Percentiles rank a stretch among this genome's conserved stretches.
Conservation (phyloP, 352 stramenopile genomes). For the Globisporangium megalacanthum region DNA sequence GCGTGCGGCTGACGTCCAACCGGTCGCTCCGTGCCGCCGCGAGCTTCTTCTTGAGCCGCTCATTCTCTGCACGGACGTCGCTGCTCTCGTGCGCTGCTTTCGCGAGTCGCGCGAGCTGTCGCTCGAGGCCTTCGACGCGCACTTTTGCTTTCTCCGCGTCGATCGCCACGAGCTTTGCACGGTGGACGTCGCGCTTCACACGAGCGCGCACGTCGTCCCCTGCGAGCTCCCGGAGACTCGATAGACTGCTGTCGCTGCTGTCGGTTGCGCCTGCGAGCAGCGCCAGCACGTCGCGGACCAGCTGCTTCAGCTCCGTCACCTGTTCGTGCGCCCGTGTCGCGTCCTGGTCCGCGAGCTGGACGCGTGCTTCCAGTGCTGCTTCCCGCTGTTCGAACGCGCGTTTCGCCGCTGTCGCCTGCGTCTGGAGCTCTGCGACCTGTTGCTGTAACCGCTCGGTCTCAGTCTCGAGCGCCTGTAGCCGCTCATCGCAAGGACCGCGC, state of each 20-base stretch:
- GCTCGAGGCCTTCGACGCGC: conserved; percentile 27
- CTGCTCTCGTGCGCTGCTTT: conserved; percentile 44
- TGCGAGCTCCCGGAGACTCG: not conserved
- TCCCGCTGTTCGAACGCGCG: conserved; percentile 25
- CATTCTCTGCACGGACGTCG: conserved; percentile 49
- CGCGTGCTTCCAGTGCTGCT: conserved; percentile 19
- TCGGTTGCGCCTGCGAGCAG: conserved; percentile 21
- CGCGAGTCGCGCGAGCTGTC: conserved; percentile 32
- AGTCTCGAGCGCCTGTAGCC: conserved; percentile 19
- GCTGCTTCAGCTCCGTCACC: conserved; percentile 17
- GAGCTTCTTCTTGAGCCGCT: conserved; percentile 55
- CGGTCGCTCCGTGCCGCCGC: conserved; percentile 32
- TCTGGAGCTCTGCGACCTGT: conserved; percentile 11
- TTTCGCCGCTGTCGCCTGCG: conserved; percentile 19
- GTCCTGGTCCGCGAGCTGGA: conserved; percentile 18
- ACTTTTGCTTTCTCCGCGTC: conserved; percentile 22
- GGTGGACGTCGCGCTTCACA: conserved; percentile 30
- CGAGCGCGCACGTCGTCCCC: conserved; percentile 25
- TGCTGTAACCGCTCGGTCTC: conserved; percentile 17
- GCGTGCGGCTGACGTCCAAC: conserved; percentile 15
- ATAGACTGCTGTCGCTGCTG: not conserved
- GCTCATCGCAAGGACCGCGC: conserved; percentile 24
- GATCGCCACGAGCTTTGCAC: conserved; percentile 16
- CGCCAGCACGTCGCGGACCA: conserved; percentile 32
- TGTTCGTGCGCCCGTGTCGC: conserved; percentile 9